A percentile compares a stretch with the other conserved stretches of the same genome.
Conservation (phyloP, 768 basidiomycete genomes). For the Xerocomus spinulosus region DNA sequence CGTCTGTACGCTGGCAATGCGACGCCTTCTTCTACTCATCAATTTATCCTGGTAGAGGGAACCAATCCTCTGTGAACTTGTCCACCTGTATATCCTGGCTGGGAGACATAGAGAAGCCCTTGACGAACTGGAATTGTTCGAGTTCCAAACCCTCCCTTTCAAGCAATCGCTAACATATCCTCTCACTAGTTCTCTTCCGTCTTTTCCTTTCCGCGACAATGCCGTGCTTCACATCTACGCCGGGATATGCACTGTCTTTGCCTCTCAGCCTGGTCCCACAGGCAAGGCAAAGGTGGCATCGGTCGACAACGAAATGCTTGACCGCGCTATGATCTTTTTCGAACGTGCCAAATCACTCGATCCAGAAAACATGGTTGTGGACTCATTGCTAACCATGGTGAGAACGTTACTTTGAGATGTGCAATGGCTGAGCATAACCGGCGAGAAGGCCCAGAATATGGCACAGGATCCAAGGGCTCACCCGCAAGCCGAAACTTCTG, state of each 20-base stretch:
- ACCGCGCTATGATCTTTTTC: slow-evolving; percentile 53
- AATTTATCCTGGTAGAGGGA: slow-evolving; percentile 51
- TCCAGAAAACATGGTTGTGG: slow-evolving; percentile 49
- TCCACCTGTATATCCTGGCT: slow-evolving; percentile 58
- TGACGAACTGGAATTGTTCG: slow-evolving; percentile 83
- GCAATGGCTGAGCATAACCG: not conserved
- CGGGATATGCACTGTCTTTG: slow-evolving; percentile 64
- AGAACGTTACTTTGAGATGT: slow-evolving; percentile 1
- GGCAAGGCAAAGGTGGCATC: slow-evolving; percentile 2
- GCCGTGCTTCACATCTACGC: slow-evolving; percentile 78
- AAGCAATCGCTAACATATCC: slow-evolving; percentile 1
- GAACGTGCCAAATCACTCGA: slow-evolving; percentile 60
- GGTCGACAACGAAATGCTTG: slow-evolving; percentile 42
- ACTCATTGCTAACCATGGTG: slow-evolving; percentile 53
- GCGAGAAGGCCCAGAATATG: slow-evolving; percentile 20
- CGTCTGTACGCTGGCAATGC: slow-evolving; percentile 39
- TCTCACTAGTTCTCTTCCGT: slow-evolving; percentile 67
- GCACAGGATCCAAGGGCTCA: slow-evolving; percentile 14
- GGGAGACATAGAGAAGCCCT: slow-evolving; percentile 64
- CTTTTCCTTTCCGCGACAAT: slow-evolving; percentile 84
- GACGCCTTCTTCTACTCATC: slow-evolving; percentile 12
- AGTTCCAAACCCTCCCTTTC: slow-evolving; percentile 7
- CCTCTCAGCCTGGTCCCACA: slow-evolving; percentile 39
- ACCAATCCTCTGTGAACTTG: slow-evolving; percentile 67
- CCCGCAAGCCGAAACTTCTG: slow-evolving; percentile 27